These are phyloP conservation scores for Chytriomyces sp. DNA, from an alignment of 192 early-diverging fungal species.

Conservation along the genomic window DNA sequence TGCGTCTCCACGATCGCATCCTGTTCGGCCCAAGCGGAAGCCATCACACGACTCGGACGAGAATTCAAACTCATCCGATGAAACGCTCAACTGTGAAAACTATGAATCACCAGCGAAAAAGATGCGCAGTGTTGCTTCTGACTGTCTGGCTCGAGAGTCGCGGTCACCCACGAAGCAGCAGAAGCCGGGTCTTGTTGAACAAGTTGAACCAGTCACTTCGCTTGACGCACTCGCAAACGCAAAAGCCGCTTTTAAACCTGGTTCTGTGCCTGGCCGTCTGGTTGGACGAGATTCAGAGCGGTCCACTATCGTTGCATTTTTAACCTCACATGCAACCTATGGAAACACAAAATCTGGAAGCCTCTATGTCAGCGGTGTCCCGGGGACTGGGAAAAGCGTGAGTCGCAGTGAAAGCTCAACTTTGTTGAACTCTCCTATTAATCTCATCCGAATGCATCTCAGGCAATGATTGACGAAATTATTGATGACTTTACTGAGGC, in stretches of 20 bases:
- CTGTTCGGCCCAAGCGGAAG: too few relatives aligned
- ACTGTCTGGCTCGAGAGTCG: not conserved
- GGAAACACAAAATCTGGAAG: constrained; percentile 29
- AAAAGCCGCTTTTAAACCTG: constrained; percentile 68
- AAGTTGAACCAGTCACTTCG: not conserved
- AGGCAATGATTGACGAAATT: constrained; percentile 38
- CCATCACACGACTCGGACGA: too few relatives aligned
- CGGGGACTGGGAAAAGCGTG: constrained; percentile 96
- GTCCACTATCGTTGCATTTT: constrained; percentile 56
- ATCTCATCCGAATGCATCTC: not conserved
- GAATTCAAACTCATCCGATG: too few relatives aligned
- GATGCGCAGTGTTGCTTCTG: too few relatives aligned
- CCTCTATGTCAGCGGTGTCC: constrained; percentile 85
- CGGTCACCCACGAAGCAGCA: constrained; percentile 2
- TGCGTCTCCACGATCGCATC: too few relatives aligned
- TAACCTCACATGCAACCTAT: constrained; percentile 47
- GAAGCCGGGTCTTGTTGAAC: not conserved
- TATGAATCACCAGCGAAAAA: too few relatives aligned
- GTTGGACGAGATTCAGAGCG: constrained; percentile 72
- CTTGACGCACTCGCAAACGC: constrained; percentile 47
- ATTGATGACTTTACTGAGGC: constrained; percentile 38
- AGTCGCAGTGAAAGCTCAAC: constrained; percentile 52
- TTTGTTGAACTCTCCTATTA: not conserved
- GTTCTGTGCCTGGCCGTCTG: constrained; percentile 61
- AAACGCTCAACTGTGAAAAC: too few relatives aligned